Evolutionary conservation across 768 basidiomycete species (phyloP).

Genomic region (Epithele typhae): DNA sequence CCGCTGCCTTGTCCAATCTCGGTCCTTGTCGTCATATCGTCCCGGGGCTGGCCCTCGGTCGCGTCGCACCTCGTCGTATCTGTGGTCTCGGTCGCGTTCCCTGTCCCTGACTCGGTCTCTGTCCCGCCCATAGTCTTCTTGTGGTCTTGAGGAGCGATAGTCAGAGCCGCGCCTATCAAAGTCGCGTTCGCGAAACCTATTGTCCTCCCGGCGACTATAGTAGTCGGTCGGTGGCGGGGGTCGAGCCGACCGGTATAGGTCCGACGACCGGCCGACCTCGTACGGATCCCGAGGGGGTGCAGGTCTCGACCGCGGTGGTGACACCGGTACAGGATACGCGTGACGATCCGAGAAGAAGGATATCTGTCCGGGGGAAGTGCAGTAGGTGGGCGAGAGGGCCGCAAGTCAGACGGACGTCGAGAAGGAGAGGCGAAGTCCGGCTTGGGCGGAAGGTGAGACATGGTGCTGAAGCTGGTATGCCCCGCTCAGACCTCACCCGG

Average conservation of each 20-base stretch:
- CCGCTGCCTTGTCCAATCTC: neutral
- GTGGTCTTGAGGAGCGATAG: constrained; percentile 6
- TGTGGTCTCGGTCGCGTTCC: constrained; percentile 4
- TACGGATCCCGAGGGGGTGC: constrained; percentile 17
- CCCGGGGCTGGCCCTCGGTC: neutral
- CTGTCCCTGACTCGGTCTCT: constrained; percentile 3
- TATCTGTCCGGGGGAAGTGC: constrained; percentile 8
- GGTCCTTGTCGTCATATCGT: constrained; percentile 3
- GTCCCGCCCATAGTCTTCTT: constrained; percentile 7
- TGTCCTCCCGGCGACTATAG: constrained; percentile 21
- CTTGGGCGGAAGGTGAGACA: constrained; percentile 30
- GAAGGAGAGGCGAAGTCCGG: constrained; percentile 27
- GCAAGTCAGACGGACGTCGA: constrained; percentile 21
- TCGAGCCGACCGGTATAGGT: no score
- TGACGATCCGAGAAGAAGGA: constrained; percentile 16
- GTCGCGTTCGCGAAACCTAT: constrained; percentile 16
- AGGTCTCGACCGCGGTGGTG: constrained; percentile 18
- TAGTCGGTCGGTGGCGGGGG: neutral
- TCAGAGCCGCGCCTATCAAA: constrained; percentile 19
- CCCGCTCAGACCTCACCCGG: no score
- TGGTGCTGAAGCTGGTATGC: neutral
- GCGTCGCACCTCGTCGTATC: constrained; percentile 6
- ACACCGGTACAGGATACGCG: constrained; percentile 14
- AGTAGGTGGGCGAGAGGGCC: constrained; percentile 19
- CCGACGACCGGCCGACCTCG: neutral